Evolutionary conservation across 2,329 filamentous ascomycete species (phyloP).

Genomic region (Fusarium caatingaense): DNA sequence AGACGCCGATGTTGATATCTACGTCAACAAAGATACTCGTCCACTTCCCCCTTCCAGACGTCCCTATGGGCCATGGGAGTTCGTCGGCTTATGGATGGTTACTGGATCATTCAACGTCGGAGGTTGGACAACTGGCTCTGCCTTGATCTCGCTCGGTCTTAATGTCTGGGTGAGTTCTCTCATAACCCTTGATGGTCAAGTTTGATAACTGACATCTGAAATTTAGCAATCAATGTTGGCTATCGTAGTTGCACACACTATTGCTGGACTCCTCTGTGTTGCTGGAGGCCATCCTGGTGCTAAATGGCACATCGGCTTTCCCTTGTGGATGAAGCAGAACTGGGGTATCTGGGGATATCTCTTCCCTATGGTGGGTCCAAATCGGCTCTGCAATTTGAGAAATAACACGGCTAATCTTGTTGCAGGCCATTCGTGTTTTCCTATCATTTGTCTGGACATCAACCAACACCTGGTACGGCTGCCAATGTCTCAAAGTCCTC

Average conservation of each 20-base stretch:
- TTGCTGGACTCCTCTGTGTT: slow-evolving; percentile 45
- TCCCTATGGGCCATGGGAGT: slow-evolving; percentile 49
- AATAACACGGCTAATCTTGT: neutral
- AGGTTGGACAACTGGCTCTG: slow-evolving; percentile 49
- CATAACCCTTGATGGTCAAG: too few relatives aligned
- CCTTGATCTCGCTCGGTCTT: slow-evolving; percentile 45
- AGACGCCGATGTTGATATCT: neutral
- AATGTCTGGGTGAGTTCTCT: slow-evolving; percentile 31
- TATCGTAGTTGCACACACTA: slow-evolving; percentile 25
- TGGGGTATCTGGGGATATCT: slow-evolving; percentile 46
- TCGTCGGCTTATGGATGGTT: slow-evolving; percentile 50
- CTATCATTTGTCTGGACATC: slow-evolving; percentile 10
- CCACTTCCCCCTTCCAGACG: slow-evolving; percentile 47
- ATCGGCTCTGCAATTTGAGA: fast-evolving
- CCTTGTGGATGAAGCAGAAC: slow-evolving; percentile 42
- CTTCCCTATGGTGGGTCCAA: slow-evolving; percentile 33
- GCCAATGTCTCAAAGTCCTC: neutral
- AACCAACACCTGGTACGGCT: neutral
- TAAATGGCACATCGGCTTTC: slow-evolving; percentile 47
- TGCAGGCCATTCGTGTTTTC: neutral
- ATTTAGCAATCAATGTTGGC: neutral
- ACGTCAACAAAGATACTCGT: slow-evolving; percentile 17
- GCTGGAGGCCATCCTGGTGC: slow-evolving; percentile 44
- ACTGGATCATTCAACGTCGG: slow-evolving; percentile 51
- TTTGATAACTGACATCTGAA: fast-evolving